These are phyloP conservation scores for Spiraea crenata DNA, from an alignment of 331 rosid genomes.

Conservation along the genomic window DNA sequence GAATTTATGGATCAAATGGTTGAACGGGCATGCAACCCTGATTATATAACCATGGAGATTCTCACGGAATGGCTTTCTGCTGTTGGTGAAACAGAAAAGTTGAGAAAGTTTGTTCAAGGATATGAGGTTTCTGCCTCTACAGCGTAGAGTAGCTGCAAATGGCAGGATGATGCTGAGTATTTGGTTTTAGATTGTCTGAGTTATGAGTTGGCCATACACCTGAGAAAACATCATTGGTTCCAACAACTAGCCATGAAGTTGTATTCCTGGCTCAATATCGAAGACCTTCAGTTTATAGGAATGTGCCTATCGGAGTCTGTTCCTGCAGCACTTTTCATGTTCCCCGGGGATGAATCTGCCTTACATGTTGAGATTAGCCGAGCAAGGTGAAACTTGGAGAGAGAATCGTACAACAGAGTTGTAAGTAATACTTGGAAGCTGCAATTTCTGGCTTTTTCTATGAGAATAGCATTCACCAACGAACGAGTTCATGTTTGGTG, in stretches of 20 bases:
- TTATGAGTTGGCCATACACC: background rate
- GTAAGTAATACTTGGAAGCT: background rate
- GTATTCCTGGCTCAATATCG: background rate
- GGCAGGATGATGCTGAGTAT: background rate
- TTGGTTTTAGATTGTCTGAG: background rate
- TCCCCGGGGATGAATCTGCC: conserved; percentile 4
- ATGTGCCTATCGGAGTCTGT: background rate
- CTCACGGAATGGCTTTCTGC: conserved; percentile 78
- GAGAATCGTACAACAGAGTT: background rate
- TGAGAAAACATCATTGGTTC: background rate
- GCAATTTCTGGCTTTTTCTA: too few relatives aligned
- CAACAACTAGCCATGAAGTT: background rate
- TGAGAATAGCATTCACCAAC: background rate
- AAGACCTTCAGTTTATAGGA: background rate
- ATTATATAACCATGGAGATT: conserved; percentile 70
- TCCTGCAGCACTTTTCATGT: conserved; percentile 1
- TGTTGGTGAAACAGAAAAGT: conserved; percentile 46
- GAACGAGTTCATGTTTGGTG: background rate
- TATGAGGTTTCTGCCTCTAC: conserved; percentile 36
- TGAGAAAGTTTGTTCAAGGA: conserved; percentile 51
- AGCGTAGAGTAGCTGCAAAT: conserved; percentile 9
- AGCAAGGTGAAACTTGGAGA: conserved; percentile 1
- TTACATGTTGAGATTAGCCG: conserved; percentile 16
- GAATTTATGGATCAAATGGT: conserved; percentile 71
- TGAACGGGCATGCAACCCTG: conserved; percentile 65